Percentiles rank a stretch among this genome's conserved stretches.
Conservation (phyloP, 495 filamentous ascomycete genomes). For the Talaromyces proteolyticus region DNA sequence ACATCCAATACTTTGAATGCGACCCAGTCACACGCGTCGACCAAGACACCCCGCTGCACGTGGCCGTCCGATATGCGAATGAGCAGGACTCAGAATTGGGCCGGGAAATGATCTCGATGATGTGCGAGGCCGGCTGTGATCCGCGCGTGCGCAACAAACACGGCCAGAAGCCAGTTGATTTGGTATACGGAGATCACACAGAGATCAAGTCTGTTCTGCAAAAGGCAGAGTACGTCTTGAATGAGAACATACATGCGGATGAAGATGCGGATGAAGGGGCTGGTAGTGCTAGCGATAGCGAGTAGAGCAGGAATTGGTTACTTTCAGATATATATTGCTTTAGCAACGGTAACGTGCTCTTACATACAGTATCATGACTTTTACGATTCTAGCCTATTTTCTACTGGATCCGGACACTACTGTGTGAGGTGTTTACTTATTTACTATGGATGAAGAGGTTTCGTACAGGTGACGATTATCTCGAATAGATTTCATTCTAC, state of each 20-base stretch:
- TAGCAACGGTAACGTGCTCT: no score
- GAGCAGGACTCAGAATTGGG: constrained; percentile 58
- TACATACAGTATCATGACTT: not conserved
- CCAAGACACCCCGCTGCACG: constrained; percentile 85
- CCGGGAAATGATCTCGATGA: constrained; percentile 70
- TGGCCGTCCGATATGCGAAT: constrained; percentile 81
- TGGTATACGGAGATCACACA: constrained; percentile 54
- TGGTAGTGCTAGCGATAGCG: constrained; percentile 38
- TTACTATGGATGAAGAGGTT: not conserved
- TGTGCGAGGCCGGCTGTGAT: constrained; percentile 89
- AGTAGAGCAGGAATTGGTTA: constrained; percentile 18
- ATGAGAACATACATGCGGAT: constrained; percentile 31
- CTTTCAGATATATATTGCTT: no score
- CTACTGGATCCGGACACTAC: no score
- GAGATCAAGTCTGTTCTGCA: constrained; percentile 62
- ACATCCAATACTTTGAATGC: constrained; percentile 91
- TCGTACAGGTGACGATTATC: not conserved
- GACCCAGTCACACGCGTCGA: constrained; percentile 79
- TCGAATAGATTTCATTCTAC: not conserved
- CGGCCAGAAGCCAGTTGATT: constrained; percentile 33
- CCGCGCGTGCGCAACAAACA: constrained; percentile 48
- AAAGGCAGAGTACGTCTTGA: constrained; percentile 67
- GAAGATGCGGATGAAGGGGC: constrained; percentile 22
- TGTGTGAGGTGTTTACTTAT: no score
- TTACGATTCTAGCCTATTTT: not conserved